phyloP scores from a whole-genome alignment of 345 rosid genomes.

The Corymbia maculata region DNA sequence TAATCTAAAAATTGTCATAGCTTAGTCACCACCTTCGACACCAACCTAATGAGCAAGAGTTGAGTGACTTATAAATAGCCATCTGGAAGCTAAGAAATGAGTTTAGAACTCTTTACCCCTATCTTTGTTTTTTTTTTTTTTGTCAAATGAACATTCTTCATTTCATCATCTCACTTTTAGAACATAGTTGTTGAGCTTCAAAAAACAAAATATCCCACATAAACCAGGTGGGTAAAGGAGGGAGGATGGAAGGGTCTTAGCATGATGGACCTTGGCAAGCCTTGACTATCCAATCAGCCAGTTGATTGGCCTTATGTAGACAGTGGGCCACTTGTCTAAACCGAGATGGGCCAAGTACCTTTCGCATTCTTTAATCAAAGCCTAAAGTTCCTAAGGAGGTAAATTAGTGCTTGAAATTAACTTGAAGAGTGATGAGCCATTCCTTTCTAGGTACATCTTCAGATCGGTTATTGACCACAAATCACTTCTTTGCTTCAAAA shows the following conservation, averaged over 20 bases:
- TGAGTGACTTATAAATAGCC: neutral
- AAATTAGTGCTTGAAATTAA: neutral
- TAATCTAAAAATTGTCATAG: neutral
- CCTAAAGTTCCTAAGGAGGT: neutral
- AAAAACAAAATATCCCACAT: neutral
- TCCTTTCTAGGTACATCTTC: neutral
- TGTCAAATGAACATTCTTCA: neutral
- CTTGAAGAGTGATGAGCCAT: neutral
- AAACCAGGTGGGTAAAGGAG: neutral
- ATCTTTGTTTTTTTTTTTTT: neutral
- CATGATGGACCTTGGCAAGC: neutral
- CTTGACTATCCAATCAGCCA: neutral
- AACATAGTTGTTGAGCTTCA: neutral
- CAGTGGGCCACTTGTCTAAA: neutral
- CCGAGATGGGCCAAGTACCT: neutral
- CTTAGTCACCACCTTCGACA: neutral
- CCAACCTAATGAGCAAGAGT: neutral
- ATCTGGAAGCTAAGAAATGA: rapidly evolving
- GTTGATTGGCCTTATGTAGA: neutral
- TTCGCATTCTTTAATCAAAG: neutral
- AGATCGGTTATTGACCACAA: neutral
- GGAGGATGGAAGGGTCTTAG: neutral
- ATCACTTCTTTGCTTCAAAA: neutral
- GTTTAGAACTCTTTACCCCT: neutral
- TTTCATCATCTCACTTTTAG: neutral